Conservation (phyloP, 768 basidiomycete species). For the Mycena haematopus region DNA sequence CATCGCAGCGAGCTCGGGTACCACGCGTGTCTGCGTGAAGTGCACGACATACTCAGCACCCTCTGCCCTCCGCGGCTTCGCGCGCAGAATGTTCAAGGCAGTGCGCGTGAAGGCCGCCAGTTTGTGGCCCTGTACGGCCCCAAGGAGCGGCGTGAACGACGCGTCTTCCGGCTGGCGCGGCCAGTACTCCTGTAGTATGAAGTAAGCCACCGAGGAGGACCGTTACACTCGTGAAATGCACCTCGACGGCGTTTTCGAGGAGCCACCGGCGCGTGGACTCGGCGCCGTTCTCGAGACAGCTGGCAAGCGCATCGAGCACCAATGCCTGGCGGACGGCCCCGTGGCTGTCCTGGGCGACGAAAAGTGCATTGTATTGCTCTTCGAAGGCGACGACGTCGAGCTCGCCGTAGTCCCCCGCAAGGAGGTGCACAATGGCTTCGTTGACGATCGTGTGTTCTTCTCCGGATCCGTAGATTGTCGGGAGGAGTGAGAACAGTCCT, state of each 20-base stretch:
- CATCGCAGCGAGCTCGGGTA: conserved; percentile 54
- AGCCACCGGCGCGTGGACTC: conserved; percentile 56
- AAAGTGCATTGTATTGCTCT: conserved; percentile 28
- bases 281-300: conserved; percentile 57
- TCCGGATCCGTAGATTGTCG: conserved; percentile 46
- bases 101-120: conserved; percentile 47
- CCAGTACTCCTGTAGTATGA: conserved; percentile 55
- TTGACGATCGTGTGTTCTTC: conserved; percentile 43
- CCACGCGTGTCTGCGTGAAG: conserved; percentile 46
- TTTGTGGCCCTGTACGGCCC: conserved; percentile 54
- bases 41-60: conserved; percentile 30
- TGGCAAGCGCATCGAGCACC: conserved; percentile 54
- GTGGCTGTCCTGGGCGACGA: conserved; percentile 18
- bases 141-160: conserved; percentile 51
- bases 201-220: background rate
- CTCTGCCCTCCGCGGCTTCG: conserved; percentile 23
- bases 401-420: conserved; percentile 27
- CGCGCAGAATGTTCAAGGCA: conserved; percentile 39
- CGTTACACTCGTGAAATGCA: conserved; percentile 33
- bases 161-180: conserved; percentile 38
- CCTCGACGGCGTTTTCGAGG: conserved; percentile 57
- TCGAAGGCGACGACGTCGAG: conserved; percentile 22
- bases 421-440: conserved; percentile 36
- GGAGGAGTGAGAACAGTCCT: conserved; percentile 57
- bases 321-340: conserved; percentile 26